Percentiles rank a stretch among this genome's conserved stretches.
Evolutionary conservation across 495 filamentous ascomycete genomes (phyloP).

Genomic region (Penicillium cinerascens): DNA sequence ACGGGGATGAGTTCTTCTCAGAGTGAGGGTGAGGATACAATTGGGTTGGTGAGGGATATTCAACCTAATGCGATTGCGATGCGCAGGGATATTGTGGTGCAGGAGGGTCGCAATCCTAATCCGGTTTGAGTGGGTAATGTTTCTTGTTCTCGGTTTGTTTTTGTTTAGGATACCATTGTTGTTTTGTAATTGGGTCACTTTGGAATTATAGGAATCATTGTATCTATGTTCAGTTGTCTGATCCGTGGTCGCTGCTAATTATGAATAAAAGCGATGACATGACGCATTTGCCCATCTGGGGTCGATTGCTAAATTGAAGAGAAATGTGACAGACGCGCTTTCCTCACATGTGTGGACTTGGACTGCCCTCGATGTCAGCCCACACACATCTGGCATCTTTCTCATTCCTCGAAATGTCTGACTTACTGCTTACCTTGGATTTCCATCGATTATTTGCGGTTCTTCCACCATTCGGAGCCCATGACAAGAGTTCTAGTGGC

Average conservation of each 20-base stretch:
- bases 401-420: too few relatives aligned
- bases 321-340: background rate
- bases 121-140: background rate
- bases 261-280: background rate
- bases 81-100: slow-evolving; percentile 1
- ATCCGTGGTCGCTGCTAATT: background rate
- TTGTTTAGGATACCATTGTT: background rate
- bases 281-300: background rate
- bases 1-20: slow-evolving; percentile 4
- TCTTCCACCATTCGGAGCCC: too few relatives aligned
- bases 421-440: too few relatives aligned
- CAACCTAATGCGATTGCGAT: slow-evolving; percentile 8
- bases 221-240: background rate
- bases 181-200: background rate
- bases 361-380: too few relatives aligned
- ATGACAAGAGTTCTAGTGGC: too few relatives aligned
- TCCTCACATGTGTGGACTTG: background rate
- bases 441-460: too few relatives aligned
- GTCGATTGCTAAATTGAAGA: background rate
- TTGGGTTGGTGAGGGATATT: slow-evolving; percentile 5
- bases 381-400: too few relatives aligned
- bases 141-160: background rate
- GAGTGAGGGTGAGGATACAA: slow-evolving; percentile 4
- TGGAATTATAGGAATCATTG: background rate
- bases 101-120: background rate